Conservation (phyloP, 352 stramenopile genomes). For the Phytophthora citricola region DNA sequence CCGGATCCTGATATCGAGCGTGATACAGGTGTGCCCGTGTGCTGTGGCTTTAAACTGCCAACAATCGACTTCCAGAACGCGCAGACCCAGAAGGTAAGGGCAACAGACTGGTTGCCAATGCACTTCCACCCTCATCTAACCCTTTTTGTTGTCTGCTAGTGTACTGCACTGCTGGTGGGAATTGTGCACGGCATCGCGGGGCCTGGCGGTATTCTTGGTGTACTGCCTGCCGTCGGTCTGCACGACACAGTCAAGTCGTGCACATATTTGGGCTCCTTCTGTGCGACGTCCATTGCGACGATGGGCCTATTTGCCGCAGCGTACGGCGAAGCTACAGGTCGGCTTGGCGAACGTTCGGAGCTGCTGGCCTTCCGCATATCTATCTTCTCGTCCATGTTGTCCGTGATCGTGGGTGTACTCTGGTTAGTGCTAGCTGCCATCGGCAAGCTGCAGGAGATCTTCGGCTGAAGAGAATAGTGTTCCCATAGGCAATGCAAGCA, state of each 20-base stretch:
- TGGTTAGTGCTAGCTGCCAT: constrained; percentile 82
- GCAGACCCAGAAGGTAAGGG: constrained; percentile 75
- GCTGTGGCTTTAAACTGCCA: constrained; percentile 54
- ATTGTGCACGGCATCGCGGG: constrained; percentile 92
- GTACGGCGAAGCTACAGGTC: constrained; percentile 83
- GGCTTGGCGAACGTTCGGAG: constrained; percentile 73
- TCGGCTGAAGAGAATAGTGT: constrained; percentile 53
- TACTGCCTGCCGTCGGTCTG: constrained; percentile 91
- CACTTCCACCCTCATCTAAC: constrained; percentile 1
- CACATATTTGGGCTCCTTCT: constrained; percentile 92
- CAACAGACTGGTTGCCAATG: constrained; percentile 2
- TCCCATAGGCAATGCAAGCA: constrained; percentile 31
- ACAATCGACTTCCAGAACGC: constrained; percentile 74
- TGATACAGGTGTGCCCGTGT: constrained; percentile 32
- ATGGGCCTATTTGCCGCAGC: constrained; percentile 91
- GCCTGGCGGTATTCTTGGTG: constrained; percentile 81
- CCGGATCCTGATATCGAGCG: constrained; percentile 20
- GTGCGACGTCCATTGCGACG: constrained; percentile 84
- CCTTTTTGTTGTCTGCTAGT: constrained; percentile 36
- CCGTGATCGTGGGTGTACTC: constrained; percentile 81
- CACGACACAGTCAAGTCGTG: constrained; percentile 82
- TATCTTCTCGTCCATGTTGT: constrained; percentile 86
- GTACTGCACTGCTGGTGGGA: constrained; percentile 83
- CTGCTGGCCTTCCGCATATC: constrained; percentile 80
- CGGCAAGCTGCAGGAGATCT: constrained; percentile 83